phyloP scores from a whole-genome alignment of 495 filamentous ascomycete species.

The Corynascus novoguineensis region DNA sequence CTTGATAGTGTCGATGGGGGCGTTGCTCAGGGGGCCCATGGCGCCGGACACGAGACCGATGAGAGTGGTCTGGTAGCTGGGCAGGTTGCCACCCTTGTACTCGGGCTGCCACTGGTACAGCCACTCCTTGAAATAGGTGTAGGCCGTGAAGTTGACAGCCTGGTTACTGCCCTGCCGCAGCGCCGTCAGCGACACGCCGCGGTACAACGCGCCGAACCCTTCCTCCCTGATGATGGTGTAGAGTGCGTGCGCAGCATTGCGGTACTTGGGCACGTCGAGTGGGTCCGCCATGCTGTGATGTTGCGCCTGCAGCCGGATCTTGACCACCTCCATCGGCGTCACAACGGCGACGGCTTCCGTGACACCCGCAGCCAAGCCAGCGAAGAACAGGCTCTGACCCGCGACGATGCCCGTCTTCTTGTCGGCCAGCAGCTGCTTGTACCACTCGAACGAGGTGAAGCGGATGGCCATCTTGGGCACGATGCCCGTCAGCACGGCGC shows the following conservation, averaged over 20 bases:
- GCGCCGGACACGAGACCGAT: slow-evolving; percentile 91
- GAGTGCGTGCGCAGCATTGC: slow-evolving; percentile 91
- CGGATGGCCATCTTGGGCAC: slow-evolving; percentile 99
- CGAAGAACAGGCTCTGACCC: slow-evolving; percentile 77
- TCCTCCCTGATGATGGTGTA: slow-evolving; percentile 92
- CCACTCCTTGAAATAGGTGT: slow-evolving; percentile 81
- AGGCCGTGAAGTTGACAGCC: slow-evolving; percentile 98
- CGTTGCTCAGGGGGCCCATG: slow-evolving; percentile 92
- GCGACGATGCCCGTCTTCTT: slow-evolving; percentile 56
- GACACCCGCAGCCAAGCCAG: slow-evolving; percentile 85
- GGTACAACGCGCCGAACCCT: slow-evolving; percentile 78
- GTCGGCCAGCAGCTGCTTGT: slow-evolving; percentile 77
- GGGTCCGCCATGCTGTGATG: slow-evolving; percentile 92
- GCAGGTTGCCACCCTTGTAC: slow-evolving; percentile 54
- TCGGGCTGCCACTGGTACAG: slow-evolving; percentile 66
- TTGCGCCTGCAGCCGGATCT: slow-evolving; percentile 96
- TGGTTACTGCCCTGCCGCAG: slow-evolving; percentile 95
- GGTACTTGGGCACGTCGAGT: slow-evolving; percentile 88
- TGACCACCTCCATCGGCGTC: slow-evolving; percentile 97
- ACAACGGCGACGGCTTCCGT: slow-evolving; percentile 95
- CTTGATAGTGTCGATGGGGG: slow-evolving; percentile 99
- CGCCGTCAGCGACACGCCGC: slow-evolving; percentile 88
- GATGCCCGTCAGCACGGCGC: slow-evolving; percentile 93
- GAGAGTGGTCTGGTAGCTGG: slow-evolving; percentile 80
- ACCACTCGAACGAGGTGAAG: slow-evolving; percentile 95